These are phyloP conservation scores for Claviceps cyperi DNA, from an alignment of 2,329 filamentous ascomycete genomes.

Conservation along the genomic window DNA sequence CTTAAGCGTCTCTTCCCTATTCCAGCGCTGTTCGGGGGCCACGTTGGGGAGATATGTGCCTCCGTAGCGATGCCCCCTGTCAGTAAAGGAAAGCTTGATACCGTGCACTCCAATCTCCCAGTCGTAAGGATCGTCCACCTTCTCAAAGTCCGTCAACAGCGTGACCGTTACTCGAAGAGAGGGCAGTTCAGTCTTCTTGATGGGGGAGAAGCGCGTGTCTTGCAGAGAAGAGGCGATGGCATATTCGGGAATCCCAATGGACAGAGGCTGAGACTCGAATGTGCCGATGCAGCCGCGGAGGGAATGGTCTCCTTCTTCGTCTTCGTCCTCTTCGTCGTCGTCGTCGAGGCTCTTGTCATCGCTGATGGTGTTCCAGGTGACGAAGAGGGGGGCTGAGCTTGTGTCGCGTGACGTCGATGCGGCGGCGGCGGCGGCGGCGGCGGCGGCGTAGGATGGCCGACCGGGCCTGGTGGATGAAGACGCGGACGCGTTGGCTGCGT, in stretches of 20 bases:
- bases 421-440: slow-evolving; percentile 30
- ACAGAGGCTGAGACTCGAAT: slow-evolving; percentile 64
- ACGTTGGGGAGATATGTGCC: slow-evolving; percentile 90
- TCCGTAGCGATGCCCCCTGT: slow-evolving; percentile 59
- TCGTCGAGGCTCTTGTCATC: slow-evolving; percentile 6
- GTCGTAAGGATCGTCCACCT: slow-evolving; percentile 57
- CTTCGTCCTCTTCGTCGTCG: slow-evolving; percentile 6
- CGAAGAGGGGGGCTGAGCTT: slow-evolving; percentile 62
- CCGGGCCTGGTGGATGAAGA: slow-evolving; percentile 24
- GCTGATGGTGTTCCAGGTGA: slow-evolving; percentile 75
- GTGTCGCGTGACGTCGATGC: slow-evolving; percentile 22
- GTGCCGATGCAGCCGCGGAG: slow-evolving; percentile 94
- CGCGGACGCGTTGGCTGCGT: slow-evolving; percentile 16
- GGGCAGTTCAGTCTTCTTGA: slow-evolving; percentile 39
- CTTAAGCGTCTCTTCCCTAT: slow-evolving; percentile 76
- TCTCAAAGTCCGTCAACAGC: slow-evolving; percentile 74
- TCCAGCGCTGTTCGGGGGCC: slow-evolving; percentile 85
- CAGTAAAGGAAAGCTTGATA: slow-evolving; percentile 70
- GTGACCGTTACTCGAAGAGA: slow-evolving; percentile 55
- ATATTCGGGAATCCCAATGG: slow-evolving; percentile 61
- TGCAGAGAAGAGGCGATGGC: slow-evolving; percentile 63
- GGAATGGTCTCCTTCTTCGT: slow-evolving; percentile 27
- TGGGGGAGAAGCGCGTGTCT: slow-evolving; percentile 47
- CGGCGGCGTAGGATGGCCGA: slow-evolving; percentile 24
- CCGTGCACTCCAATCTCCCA: slow-evolving; percentile 83